A percentile compares a stretch with the other conserved stretches of the same genome.
phyloP scores from a whole-genome alignment of 2,329 filamentous ascomycete genomes.

The Pseudofabraea citricarpa region DNA sequence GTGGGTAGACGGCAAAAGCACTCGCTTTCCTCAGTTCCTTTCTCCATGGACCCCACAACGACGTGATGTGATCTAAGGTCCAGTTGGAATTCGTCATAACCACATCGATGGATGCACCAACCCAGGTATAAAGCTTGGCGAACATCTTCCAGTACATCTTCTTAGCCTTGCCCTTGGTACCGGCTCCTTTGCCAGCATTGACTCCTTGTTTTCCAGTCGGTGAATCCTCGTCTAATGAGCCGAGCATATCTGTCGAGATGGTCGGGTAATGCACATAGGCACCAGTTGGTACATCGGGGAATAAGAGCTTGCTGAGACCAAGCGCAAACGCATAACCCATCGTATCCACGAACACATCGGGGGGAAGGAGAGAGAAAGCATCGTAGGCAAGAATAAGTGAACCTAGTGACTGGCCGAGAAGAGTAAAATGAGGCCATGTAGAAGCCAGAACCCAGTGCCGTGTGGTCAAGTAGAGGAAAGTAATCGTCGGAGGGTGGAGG shows the following conservation, averaged over 20 bases:
- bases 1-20: constrained; percentile 79
- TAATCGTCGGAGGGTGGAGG: constrained; percentile 75
- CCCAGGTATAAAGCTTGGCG: constrained; percentile 73
- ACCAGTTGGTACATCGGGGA: constrained; percentile 73
- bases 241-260: constrained; percentile 96
- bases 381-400: constrained; percentile 86
- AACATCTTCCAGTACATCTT: constrained; percentile 83
- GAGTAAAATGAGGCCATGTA: constrained; percentile 87
- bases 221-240: constrained; percentile 64
- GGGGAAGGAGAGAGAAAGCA: constrained; percentile 84
- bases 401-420: constrained; percentile 89
- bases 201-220: constrained; percentile 61
- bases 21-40: constrained; percentile 37
- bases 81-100: constrained; percentile 98
- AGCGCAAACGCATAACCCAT: constrained; percentile 97
- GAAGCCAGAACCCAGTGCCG: constrained; percentile 80
- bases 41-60: constrained; percentile 67
- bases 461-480: constrained; percentile 87
- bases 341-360: constrained; percentile 93
- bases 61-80: constrained; percentile 80
- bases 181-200: constrained; percentile 77
- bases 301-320: constrained; percentile 76
- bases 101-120: constrained; percentile 80
- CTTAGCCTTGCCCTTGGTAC: constrained; percentile 67
- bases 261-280: constrained; percentile 98